Base-by-base conservation (phyloP, 2,329 filamentous ascomycete species). In the Colletotrichum limetticola region DNA sequence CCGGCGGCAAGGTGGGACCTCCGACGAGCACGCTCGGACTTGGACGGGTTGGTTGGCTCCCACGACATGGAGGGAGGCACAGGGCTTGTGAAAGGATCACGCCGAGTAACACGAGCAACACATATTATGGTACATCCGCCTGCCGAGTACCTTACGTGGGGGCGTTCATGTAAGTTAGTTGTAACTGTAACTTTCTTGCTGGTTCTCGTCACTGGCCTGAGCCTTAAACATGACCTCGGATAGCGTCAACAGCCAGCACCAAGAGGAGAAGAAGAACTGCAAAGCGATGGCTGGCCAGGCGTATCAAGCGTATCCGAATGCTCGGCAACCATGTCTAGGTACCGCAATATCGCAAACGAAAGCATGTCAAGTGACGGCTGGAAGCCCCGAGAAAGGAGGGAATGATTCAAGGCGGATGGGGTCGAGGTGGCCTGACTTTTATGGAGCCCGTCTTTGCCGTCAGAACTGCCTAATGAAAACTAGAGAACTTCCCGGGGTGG, bases 381-480 rank as follows among this genome's bases (percentile, higher is more conserved):
- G 24, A 19, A 22, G 24, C 22, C 26, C 52, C 55, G 60, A 66
- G 46, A 57, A 72, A 71, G 49, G 61, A 65, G 60, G 60, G 60
- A 49, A 65, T 37, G 56, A 66, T 60, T 70, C 70, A 49, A 61
- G 66, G 67, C 32, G 49, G 66, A 66, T 71, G 71, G 69, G 53
- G 49, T 46, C 56, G 66, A 72, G 71, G 61, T 73, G 71, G 71
- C 71, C 60, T 73, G 71, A 73, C 71, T 73, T 66, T 73, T 73
- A 66, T 73, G 71, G 71, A 37, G 56, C 63, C 53, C 35, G 37
- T 42, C 52, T 30, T 58, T 32, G 26, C 55, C 55, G 61, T 30
- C 14, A 37, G 19, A 61, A 55, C 24, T 53, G 68, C 55, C 60
- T 65, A 65, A 71, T 66, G 9, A 71, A 52, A 73, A 49, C 56